Evolutionary conservation across 345 rosid species (phyloP), one percentile per base, ranked within the genome.

Genomic region (Eutrema heterophyllum): DNA sequence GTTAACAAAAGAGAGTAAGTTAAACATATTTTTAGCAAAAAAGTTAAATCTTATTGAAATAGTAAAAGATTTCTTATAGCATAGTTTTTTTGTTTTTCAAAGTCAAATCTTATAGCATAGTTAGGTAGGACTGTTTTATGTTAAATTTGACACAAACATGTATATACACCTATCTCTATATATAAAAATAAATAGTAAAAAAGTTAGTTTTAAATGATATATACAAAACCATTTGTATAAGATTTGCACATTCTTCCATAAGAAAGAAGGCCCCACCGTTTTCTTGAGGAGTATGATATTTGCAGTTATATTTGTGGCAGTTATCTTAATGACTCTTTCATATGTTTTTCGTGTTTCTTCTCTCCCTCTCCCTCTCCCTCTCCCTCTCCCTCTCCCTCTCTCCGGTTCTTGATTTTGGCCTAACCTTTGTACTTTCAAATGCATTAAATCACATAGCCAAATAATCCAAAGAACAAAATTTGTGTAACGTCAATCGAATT

Each of bases 241-340:
- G 63, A 68, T 68, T 68, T 75, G 65, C 79, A 75, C 79, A 75
- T 68, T 62, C 65, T 62, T 62, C 74, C 65, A 68, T 75, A 61
- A 62, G 58, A 53, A n/a, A 62, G 44, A 63, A 54, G 70, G 64
- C 52, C 79, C 79, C 79, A 76, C 75, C n/a, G 15, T 44, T 30
- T 67, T 27, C 36, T 62, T 35, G 40, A 75, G 36, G 56, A 60
- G 73, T 53, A 36, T 76, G 74, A 44, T 41, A 68, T 69, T 54
- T 76, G 79, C 74, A 76, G 66, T 76, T 76, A 56, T 76, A 69
- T 70, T 54, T 62, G 75, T 76, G 75, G 75, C 79, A 76, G 79
- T 76, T 54, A 76, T 62, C 79, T 62, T 69, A 62, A 76, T 76
- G 63, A 62, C 53, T 68, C 67, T 59, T 60, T 78, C 67, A 61